Conservation (phyloP, 176 grass and related monocot species). For the Musa troglodytarum region DNA sequence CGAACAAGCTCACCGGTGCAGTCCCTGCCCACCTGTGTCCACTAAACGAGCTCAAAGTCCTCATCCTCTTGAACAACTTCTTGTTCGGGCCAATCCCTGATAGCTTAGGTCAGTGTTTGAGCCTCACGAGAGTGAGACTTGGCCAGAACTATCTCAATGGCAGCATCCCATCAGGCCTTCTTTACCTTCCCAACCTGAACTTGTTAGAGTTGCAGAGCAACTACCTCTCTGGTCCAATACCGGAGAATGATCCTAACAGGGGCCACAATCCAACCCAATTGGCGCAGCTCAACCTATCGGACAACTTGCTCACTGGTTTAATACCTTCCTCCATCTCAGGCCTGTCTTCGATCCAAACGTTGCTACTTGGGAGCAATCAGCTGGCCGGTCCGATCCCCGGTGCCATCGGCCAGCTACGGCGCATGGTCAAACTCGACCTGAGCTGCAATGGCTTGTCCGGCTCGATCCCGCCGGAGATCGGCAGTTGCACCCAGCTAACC, state of each 20-base stretch:
- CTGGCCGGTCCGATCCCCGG: conserved; percentile 39
- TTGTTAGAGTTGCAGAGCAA: conserved; percentile 96
- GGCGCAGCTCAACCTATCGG: conserved; percentile 78
- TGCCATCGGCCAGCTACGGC: conserved; percentile 35
- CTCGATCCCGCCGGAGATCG: conserved; percentile 36
- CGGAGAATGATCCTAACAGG: conserved; percentile 28
- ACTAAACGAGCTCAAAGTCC: conserved; percentile 46
- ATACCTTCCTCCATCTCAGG: conserved; percentile 42
- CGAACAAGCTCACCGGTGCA: conserved; percentile 67
- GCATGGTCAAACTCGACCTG: conserved; percentile 72
- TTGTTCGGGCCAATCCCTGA: conserved; percentile 75
- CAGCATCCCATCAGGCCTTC: conserved; percentile 57
- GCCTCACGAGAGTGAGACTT: conserved; percentile 74
- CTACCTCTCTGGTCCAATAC: conserved; percentile 58
- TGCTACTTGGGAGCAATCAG: conserved; percentile 57
- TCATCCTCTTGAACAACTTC: conserved; percentile 90
- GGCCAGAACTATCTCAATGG: conserved; percentile 98
- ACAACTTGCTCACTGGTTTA: conserved; percentile 65
- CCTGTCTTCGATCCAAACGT: conserved; percentile 60
- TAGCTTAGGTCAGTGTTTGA: conserved; percentile 50
- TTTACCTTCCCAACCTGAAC: conserved; percentile 70
- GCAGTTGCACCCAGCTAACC: conserved; percentile 46
- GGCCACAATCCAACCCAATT: conserved; percentile 29
- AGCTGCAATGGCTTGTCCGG: conserved; percentile 48
- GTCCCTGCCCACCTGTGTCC: conserved; percentile 61